These are phyloP conservation scores for Trametes coccinea DNA, from an alignment of 768 basidiomycete species.

Conservation along the genomic window DNA sequence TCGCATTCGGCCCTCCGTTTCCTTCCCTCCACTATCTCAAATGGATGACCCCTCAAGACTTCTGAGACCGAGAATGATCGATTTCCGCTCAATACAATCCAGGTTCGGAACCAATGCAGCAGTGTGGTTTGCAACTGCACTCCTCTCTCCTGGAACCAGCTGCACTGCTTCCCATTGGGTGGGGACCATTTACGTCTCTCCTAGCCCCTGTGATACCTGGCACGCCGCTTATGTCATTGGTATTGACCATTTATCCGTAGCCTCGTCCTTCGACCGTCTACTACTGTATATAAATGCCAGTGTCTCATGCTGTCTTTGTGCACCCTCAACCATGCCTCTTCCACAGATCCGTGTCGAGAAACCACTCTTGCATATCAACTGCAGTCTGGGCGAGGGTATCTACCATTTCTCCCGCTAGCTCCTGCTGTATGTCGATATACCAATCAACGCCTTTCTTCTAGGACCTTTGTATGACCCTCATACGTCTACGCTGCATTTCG, in stretches of 20 bases:
- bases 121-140: slow-evolving; percentile 5
- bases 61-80: slow-evolving; percentile 1
- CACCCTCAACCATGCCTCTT: slow-evolving; percentile 14
- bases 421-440: neutral
- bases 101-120: slow-evolving; percentile 7
- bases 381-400: slow-evolving; percentile 64
- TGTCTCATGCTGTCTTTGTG: neutral
- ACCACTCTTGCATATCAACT: slow-evolving; percentile 50
- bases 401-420: neutral
- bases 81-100: slow-evolving; percentile 5
- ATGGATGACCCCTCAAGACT: neutral
- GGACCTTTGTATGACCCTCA: slow-evolving; percentile 62
- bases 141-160: neutral
- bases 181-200: slow-evolving; percentile 11
- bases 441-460: slow-evolving; percentile 24
- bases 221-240: slow-evolving; percentile 20
- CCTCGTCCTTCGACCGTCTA: neutral
- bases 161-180: slow-evolving; percentile 11
- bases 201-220: slow-evolving; percentile 12
- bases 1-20: slow-evolving; percentile 10
- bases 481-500: slow-evolving; percentile 61
- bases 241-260: slow-evolving; percentile 14
- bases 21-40: slow-evolving; percentile 2
- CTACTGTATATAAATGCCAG: slow-evolving; percentile 3
- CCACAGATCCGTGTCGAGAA: slow-evolving; percentile 41